A percentile compares a stretch with the other conserved stretches of the same genome.
phyloP scores from a whole-genome alignment of 805 yeast species.

The Suhomyces faveliae region DNA sequence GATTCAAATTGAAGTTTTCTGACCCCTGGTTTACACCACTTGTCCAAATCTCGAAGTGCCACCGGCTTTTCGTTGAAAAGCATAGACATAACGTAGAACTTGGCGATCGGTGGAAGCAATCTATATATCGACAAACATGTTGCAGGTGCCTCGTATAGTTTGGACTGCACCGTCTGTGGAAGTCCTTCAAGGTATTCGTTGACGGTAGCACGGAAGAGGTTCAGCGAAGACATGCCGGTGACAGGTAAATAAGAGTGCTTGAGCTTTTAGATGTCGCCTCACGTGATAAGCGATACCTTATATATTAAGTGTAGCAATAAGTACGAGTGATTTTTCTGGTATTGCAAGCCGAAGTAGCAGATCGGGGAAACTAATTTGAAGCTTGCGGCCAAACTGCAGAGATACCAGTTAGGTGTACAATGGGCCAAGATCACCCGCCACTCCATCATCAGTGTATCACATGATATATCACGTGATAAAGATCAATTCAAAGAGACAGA shows the following conservation, averaged over 20 bases:
- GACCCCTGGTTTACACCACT: slow-evolving; percentile 69
- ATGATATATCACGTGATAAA: too few relatives aligned
- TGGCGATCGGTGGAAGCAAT: slow-evolving; percentile 83
- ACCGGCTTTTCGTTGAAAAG: slow-evolving; percentile 77
- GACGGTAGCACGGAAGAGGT: slow-evolving; percentile 64
- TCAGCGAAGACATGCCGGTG: slow-evolving; percentile 18
- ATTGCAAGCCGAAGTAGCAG: too few relatives aligned
- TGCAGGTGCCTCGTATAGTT: slow-evolving; percentile 81
- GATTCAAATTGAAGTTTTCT: slow-evolving; percentile 69
- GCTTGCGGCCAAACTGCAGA: too few relatives aligned
- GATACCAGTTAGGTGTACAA: too few relatives aligned
- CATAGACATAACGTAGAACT: slow-evolving; percentile 83
- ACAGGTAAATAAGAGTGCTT: neutral
- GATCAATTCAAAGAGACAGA: too few relatives aligned
- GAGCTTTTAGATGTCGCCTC: neutral
- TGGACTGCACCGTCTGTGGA: slow-evolving; percentile 80
- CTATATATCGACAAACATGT: slow-evolving; percentile 93
- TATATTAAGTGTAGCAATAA: neutral
- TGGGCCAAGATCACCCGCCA: too few relatives aligned
- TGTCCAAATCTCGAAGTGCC: slow-evolving; percentile 62
- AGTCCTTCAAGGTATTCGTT: slow-evolving; percentile 87
- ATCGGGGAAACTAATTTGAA: too few relatives aligned
- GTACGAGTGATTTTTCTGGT: too few relatives aligned
- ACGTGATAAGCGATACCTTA: neutral
- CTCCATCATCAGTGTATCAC: too few relatives aligned